These are phyloP conservation scores for Aspergillus ochraceus DNA, from an alignment of 2,329 filamentous ascomycete species.

Conservation along the genomic window DNA sequence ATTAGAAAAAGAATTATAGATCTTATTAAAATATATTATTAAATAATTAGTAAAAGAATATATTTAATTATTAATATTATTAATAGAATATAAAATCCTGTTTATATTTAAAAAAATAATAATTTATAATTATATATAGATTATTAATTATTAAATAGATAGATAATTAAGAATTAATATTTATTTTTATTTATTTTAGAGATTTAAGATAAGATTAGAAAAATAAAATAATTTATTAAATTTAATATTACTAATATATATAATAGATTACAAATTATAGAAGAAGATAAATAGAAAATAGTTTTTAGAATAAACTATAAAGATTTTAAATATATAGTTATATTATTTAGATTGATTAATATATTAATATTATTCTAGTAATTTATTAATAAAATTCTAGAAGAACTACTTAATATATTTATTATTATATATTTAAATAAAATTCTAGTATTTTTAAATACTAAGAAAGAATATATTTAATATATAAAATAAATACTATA, in stretches of 20 bases:
- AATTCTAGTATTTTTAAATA: constrained; percentile 6
- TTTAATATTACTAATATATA: constrained; percentile 17
- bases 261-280: constrained; percentile 19
- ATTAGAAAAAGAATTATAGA: too few relatives aligned
- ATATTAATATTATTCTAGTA: constrained; percentile 6
- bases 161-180: constrained; percentile 7
- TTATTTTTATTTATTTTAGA: constrained; percentile 4
- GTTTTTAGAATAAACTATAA: constrained; percentile 26
- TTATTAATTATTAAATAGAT: constrained; percentile 3
- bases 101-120: constrained; percentile 3
- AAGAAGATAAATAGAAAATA: constrained; percentile 34
- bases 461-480: background rate
- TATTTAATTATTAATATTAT: background rate
- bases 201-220: constrained; percentile 5
- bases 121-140: background rate
- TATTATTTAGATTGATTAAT: constrained; percentile 27
- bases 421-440: constrained; percentile 3
- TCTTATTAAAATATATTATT: background rate
- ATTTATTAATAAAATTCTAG: constrained; percentile 3
- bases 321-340: constrained; percentile 31
- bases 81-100: constrained; percentile 1
- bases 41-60: background rate
- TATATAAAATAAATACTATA: background rate
- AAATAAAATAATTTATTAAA: constrained; percentile 13
- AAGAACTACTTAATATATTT: background rate